Base-by-base conservation (phyloP, 129 eudicot species). In the Pulicaria dysenterica region DNA sequence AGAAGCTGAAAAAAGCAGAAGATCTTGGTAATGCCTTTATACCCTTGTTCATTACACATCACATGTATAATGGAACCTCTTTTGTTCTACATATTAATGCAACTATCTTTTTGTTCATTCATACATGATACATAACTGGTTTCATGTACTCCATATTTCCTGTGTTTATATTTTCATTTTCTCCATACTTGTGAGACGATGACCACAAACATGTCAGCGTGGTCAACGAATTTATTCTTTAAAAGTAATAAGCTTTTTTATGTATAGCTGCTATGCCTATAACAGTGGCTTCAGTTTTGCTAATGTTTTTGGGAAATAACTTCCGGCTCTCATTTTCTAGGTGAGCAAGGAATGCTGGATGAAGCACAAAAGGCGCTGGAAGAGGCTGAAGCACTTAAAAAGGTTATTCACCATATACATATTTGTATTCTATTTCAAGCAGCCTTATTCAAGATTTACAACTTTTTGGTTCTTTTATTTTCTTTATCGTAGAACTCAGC, bases 361-460 rank as follows among this genome's bases (percentile, higher is more conserved):
- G 98, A 89, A 83, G 98, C 98, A 70, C 95, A 93, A 64, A 93
- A 87, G 71, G 88, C 88, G 64, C 79, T 93, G 70, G 98, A 93
- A 81, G 98, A 93, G 79, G 98, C 98, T 14, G 98, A 93, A 87
- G 98, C 96, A 48, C 96, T 93, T 12, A 93, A 87, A 82, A 93
- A 89, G 98, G 98, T 93, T 82, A 31, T 8, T 6, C n/a, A n/a
- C 10, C 55, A 68, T 39, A 42, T 57, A 55, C 57, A 4, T 3
- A 57, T 63, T 55, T 63, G 5, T 62, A 7, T 34, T 24, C 11
- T 46, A 13, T 48, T 50, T 45, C 51, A 50, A 38, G 14, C 14
- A n/a, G 12, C 13, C 12, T 36, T 59, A 49, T 45, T 67, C 14
- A 43, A 53, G 24, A 60, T 61, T 73, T 47, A 65, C 15, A 45